These are phyloP conservation scores for Cladosporium sp. DNA, from an alignment of 2,329 filamentous ascomycete genomes.

Conservation along the genomic window DNA sequence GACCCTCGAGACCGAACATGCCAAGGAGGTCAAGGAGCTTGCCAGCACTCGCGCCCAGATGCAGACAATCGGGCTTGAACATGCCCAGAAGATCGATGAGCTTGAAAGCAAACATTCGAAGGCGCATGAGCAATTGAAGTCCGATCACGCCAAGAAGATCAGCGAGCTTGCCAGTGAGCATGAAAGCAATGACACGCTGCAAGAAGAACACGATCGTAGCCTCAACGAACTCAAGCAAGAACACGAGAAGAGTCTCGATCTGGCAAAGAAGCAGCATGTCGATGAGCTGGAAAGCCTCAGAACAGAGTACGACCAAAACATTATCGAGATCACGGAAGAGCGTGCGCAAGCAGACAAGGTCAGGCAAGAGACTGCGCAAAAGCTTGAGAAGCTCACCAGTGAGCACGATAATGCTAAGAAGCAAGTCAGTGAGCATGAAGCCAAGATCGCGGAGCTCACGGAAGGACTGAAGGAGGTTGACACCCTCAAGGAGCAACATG, in stretches of 20 bases:
- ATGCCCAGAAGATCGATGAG: background rate
- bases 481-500: conserved; percentile 4
- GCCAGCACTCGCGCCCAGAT: background rate
- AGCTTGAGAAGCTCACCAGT: background rate
- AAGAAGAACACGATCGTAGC: conserved; percentile 6
- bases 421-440: background rate
- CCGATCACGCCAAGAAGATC: conserved; percentile 3
- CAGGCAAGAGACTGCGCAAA: background rate
- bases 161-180: conserved; percentile 2
- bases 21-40: background rate
- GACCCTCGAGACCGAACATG: conserved; percentile 14
- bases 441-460: conserved; percentile 8
- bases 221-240: conserved; percentile 3
- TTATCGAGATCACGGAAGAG: background rate
- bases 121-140: conserved; percentile 12
- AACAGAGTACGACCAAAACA: background rate
- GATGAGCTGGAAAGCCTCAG: conserved; percentile 5
- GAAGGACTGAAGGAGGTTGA: conserved; percentile 13
- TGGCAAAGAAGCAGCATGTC: conserved; percentile 1
- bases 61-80: background rate
- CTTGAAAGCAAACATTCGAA: conserved; percentile 16
- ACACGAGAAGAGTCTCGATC: conserved; percentile 6
- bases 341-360: background rate
- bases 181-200: background rate
- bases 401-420: background rate